Evolutionary conservation across 495 filamentous ascomycete genomes (phyloP).

Genomic region (Penicillium canescens): DNA sequence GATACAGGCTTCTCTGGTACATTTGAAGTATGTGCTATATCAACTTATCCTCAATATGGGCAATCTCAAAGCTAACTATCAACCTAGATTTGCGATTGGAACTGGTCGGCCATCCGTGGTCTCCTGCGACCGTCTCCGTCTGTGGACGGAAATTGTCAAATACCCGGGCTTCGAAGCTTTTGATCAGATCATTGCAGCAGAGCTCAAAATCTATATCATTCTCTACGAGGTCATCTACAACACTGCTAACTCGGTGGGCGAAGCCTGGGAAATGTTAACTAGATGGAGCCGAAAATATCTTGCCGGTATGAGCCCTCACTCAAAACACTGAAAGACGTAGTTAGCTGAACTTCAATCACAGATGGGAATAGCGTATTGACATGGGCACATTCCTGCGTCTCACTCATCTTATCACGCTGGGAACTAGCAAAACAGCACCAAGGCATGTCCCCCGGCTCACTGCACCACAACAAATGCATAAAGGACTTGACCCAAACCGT

Average conservation of each 20-base stretch:
- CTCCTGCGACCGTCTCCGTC: slow-evolving; percentile 2
- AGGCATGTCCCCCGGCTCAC: neutral
- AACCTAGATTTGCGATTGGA: slow-evolving; percentile 2
- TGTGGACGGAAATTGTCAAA: slow-evolving; percentile 1
- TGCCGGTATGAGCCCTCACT: neutral
- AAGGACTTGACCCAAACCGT: neutral
- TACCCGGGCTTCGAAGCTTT: slow-evolving; percentile 5
- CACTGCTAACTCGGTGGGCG: neutral
- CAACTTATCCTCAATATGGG: neutral
- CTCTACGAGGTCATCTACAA: slow-evolving; percentile 6
- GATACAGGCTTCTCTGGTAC: slow-evolving; percentile 7
- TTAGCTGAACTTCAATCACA: neutral
- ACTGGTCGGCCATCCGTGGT: slow-evolving; percentile 6
- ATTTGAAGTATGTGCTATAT: slow-evolving; percentile 5
- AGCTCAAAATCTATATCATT: slow-evolving; percentile 9
- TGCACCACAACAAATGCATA: neutral
- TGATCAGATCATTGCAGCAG: slow-evolving; percentile 4
- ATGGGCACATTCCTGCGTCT: slow-evolving; percentile 5
- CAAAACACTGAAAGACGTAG: fast-evolving
- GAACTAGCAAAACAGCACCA: slow-evolving; percentile 8
- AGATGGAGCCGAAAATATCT: slow-evolving; percentile 2
- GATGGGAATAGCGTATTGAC: neutral
- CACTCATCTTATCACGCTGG: slow-evolving; percentile 7
- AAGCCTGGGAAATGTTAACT: slow-evolving; percentile 3
- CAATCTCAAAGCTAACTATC: neutral